These are phyloP conservation scores for Endocalyx cinctus DNA, from an alignment of 2,329 filamentous ascomycete species.

Conservation along the genomic window DNA sequence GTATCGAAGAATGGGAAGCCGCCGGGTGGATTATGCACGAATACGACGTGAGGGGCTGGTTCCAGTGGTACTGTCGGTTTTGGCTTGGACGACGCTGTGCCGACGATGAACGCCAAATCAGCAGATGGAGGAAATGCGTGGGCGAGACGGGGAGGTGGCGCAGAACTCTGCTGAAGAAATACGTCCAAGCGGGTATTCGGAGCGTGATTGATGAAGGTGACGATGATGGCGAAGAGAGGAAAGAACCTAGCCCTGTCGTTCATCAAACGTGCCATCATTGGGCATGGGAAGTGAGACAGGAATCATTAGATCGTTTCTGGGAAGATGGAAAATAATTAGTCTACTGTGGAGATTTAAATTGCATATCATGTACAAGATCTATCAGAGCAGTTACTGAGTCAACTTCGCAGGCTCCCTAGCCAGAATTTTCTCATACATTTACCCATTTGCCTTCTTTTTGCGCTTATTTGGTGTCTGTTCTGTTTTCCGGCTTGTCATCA, in stretches of 20 bases:
- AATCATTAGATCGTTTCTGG: constrained; percentile 45
- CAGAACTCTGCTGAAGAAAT: constrained; percentile 46
- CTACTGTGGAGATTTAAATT: too few species aligned
- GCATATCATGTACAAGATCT: too few species aligned
- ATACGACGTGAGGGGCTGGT: constrained; percentile 51
- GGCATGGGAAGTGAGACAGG: constrained; percentile 48
- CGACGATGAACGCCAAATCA: constrained; percentile 48
- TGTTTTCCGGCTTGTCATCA: too few species aligned
- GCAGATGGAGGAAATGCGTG: constrained; percentile 48
- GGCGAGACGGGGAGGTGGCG: constrained; percentile 48
- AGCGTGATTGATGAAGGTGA: constrained; percentile 44
- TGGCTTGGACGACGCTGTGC: constrained; percentile 45
- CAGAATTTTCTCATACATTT: too few species aligned
- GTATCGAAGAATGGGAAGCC: constrained; percentile 51
- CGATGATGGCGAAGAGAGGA: constrained; percentile 27
- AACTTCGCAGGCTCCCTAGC: too few species aligned
- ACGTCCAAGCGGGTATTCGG: constrained; percentile 35
- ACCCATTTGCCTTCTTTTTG: too few species aligned
- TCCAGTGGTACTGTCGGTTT: constrained; percentile 53
- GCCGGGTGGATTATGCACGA: constrained; percentile 51
- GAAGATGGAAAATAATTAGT: constrained; percentile 12
- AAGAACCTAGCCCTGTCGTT: constrained; percentile 49
- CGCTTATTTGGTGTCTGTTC: too few species aligned
- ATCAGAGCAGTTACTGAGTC: too few species aligned
- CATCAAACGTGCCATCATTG: constrained; percentile 55